Evolutionary conservation across 2,329 filamentous ascomycete species (phyloP).

Genomic region (Curvularia spicifera): DNA sequence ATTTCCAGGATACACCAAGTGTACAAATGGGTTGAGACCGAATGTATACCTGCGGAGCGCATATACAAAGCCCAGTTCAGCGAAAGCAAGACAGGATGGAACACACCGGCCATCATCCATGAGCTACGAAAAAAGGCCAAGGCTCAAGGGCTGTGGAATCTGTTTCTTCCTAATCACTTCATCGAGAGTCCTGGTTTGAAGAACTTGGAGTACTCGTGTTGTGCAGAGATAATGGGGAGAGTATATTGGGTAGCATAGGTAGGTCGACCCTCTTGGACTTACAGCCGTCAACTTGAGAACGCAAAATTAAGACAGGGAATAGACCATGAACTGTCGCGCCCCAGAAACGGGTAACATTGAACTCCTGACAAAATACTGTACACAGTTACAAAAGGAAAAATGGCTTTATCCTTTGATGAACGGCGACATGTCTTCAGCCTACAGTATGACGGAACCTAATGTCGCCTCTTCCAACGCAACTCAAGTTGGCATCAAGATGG

Average conservation of each 20-base stretch:
- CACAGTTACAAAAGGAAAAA: conserved; percentile 56
- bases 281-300: neutral
- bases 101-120: conserved; percentile 51
- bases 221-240: conserved; percentile 56
- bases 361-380: conserved; percentile 60
- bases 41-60: conserved; percentile 54
- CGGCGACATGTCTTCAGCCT: conserved; percentile 58
- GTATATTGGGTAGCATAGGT: conserved; percentile 56
- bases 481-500: conserved; percentile 53
- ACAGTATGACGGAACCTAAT: conserved; percentile 61
- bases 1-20: conserved; percentile 54
- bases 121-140: conserved; percentile 54
- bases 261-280: neutral
- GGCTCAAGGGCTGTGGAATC: conserved; percentile 49
- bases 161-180: conserved; percentile 53
- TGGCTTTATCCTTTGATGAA: conserved; percentile 59
- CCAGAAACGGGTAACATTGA: conserved; percentile 62
- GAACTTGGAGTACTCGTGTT: conserved; percentile 56
- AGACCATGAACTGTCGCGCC: conserved; percentile 56
- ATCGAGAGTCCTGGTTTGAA: conserved; percentile 54
- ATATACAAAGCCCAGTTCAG: conserved; percentile 52
- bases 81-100: conserved; percentile 43
- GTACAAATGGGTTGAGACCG: conserved; percentile 54
- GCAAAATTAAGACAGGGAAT: conserved; percentile 1
- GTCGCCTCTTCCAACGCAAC: conserved; percentile 59